Evolutionary conservation across 177 flowering plant genomes (phyloP), one percentile per base, ranked within the genome.

Genomic region (Vitis hybrid): DNA sequence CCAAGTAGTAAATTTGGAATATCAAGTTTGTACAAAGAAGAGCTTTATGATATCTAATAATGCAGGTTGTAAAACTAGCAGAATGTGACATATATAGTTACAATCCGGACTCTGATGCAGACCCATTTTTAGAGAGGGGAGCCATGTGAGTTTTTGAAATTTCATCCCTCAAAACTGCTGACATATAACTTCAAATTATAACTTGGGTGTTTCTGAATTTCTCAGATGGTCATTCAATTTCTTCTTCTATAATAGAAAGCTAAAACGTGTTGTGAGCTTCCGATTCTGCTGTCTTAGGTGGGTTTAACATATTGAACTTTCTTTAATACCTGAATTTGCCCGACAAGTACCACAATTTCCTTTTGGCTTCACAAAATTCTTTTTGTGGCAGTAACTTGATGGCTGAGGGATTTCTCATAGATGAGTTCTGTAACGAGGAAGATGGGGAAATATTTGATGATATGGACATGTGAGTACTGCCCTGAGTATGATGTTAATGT

Each of bases 1-100:
- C 40, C 40, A 35, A 35, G 40, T 35, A 4, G 6, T 35, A 35
- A 35, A 35, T 35, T 35, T 35, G 40, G 40, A 35, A 35, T 35
- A 40, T 62, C 59, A 17, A 11, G 56, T 19, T 58, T 11, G 21
- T 35, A 9, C 48, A 40, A 10, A 51, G 50, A 19, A 49, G 64
- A 51, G 18, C 60, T 59, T 59, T 60, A 13, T 72, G 50, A 68
- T 66, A 63, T 68, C 11, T 65, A 50, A 12, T 30, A 50, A 48
- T 84, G 82, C 97, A 95, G 99, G 99, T 91, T 50, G 89, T 90
- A 13, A 88, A 83, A 72, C 67, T 95, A 66, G 68, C 85, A 17
- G 98, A 95, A 79, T 93, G 99, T 72, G 99, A 95, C 77, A 84
- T 93, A 46, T 95, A 93, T 75, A 84, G 96, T 70, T 95, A 87